These are phyloP conservation scores for Pyrus bretschneideri DNA, from an alignment of 306 rosid genomes.

Conservation along the genomic window DNA sequence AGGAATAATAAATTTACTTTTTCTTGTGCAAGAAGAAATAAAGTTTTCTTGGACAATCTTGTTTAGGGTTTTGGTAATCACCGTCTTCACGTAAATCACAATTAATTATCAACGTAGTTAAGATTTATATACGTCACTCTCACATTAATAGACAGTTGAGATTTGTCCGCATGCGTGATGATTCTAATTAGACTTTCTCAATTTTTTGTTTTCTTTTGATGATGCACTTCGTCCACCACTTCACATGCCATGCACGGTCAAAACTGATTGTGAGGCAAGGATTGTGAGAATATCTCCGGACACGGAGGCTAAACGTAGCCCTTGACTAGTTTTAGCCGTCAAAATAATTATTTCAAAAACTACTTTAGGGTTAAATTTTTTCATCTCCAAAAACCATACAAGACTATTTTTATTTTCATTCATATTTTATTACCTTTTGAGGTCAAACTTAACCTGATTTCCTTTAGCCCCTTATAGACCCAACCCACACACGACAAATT, in stretches of 20 bases:
- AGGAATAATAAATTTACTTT: background rate
- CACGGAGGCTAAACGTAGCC: too few species aligned
- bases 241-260: too few species aligned
- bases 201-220: background rate
- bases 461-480: fast-evolving
- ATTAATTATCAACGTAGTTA: background rate
- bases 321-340: too few species aligned
- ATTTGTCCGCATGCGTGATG: background rate
- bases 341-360: too few species aligned
- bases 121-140: background rate
- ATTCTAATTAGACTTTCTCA: background rate
- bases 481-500: too few species aligned
- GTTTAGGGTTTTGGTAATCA: background rate
- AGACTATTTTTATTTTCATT: too few species aligned
- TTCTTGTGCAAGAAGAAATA: background rate
- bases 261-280: too few species aligned
- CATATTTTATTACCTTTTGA: too few species aligned
- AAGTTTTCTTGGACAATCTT: background rate
- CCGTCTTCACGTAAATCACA: background rate
- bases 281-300: too few species aligned
- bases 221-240: background rate
- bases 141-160: background rate
- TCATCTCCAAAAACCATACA: too few species aligned
- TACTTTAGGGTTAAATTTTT: too few species aligned
- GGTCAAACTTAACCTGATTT: too few species aligned